These are phyloP conservation scores for Saturnispora zaruensis DNA, from an alignment of 805 yeast genomes.

Conservation along the genomic window DNA sequence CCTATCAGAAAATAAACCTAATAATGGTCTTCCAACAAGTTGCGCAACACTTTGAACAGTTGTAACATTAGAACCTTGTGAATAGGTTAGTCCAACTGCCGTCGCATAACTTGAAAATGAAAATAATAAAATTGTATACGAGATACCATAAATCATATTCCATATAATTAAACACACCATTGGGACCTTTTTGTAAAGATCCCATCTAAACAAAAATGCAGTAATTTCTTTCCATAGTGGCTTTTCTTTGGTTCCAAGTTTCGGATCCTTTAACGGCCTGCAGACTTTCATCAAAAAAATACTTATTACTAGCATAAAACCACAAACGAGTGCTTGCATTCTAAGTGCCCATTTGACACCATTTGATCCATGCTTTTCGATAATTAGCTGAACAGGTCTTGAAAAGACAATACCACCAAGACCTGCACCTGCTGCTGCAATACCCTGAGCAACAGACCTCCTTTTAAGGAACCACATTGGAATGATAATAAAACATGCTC, in stretches of 20 bases:
- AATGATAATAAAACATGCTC: slow-evolving; percentile 28
- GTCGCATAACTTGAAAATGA: slow-evolving; percentile 42
- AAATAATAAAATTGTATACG: slow-evolving; percentile 32
- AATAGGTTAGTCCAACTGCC: slow-evolving; percentile 38
- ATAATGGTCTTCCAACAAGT: slow-evolving; percentile 40
- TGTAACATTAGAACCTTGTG: slow-evolving; percentile 39
- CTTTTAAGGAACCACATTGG: slow-evolving; percentile 44
- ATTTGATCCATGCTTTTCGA: slow-evolving; percentile 24
- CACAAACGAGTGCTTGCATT: slow-evolving; percentile 31
- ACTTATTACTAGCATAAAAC: slow-evolving; percentile 16
- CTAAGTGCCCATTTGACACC: slow-evolving; percentile 36
- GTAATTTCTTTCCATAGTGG: slow-evolving; percentile 17
- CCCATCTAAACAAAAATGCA: slow-evolving; percentile 12
- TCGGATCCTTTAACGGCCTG: slow-evolving; percentile 16
- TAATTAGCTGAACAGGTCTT: slow-evolving; percentile 34
- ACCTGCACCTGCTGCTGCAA: slow-evolving; percentile 44
- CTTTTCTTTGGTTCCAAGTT: slow-evolving; percentile 11
- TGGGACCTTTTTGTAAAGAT: slow-evolving; percentile 17
- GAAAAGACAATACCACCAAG: slow-evolving; percentile 44
- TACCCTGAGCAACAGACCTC: slow-evolving; percentile 40
- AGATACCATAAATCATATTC: slow-evolving; percentile 23
- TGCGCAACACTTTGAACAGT: slow-evolving; percentile 42
- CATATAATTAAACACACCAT: slow-evolving; percentile 20
- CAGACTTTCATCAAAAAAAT: slow-evolving; percentile 20
- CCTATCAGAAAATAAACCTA: slow-evolving; percentile 39